Evolutionary conservation across 2,329 filamentous ascomycete genomes (phyloP), one percentile per base, ranked within the genome.

Genomic region (Didymella exigua): DNA sequence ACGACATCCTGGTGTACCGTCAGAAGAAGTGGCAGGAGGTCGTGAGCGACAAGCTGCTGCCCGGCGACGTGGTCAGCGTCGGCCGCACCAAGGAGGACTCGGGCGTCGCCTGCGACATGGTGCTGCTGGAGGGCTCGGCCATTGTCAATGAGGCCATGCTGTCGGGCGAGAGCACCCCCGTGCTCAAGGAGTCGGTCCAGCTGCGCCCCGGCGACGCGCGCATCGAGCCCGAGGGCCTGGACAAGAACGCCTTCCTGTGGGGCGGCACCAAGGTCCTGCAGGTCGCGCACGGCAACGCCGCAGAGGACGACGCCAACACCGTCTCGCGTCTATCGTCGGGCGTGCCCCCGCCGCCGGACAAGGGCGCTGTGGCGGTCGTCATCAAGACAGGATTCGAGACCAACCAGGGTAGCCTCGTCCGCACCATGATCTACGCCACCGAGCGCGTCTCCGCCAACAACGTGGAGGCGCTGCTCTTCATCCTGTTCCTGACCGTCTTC

Each of bases 81-180:
- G 89, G 88, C 56, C 88, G 95, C 52, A 97, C 93, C 50, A 98
- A 96, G 80, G 96, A 99, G 74, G 95, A 99, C 68, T 90, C 93
- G 58, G 95, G 95, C 53, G 93, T 99, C 51, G 93, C 95, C 29
- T 99, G 95, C 75, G 95, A 99, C 74, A 96, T 99, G 89, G 81
- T 99, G 46, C 78, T 99, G 41, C 88, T 99, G 26, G 93, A 98
- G 75, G 96, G 95, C 26, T 93, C 91, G 49, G 93, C 90, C 8
- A 99, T 99, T 73, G 95, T 99, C 68, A 99, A 99, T 78, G 95
- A 99, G 78, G 96, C 96, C 59, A 99, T 99, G 95, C 84, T 99
- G 66, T 99, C 95, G 3, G 95, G 95, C 60, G 95, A 99, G 79
- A 98, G 93, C 75, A 99, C 96, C 0, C 95, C 95, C 27, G 84